Evolutionary conservation across 768 basidiomycete species (phyloP).

Genomic region (Rhodotorula graminis): DNA sequence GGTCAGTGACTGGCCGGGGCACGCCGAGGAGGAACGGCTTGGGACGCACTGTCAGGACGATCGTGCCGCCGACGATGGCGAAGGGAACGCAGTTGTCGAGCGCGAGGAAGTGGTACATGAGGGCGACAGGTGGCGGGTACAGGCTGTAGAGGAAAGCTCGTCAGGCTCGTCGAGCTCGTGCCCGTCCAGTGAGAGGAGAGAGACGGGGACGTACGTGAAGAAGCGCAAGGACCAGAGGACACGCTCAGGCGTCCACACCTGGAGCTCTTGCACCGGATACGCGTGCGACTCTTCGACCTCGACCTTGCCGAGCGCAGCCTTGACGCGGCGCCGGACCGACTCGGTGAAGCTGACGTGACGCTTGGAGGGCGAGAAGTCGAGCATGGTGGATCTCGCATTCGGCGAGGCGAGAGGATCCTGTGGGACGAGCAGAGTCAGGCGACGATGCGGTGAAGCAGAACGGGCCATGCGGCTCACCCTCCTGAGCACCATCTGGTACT

Average conservation of each 20-base stretch:
- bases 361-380: slow-evolving; percentile 25
- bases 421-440: too few species aligned
- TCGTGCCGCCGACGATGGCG: slow-evolving; percentile 7
- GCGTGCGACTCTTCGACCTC: slow-evolving; percentile 5
- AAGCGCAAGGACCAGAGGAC: slow-evolving; percentile 32
- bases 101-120: slow-evolving; percentile 37
- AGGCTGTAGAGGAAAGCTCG: slow-evolving; percentile 5
- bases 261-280: slow-evolving; percentile 35
- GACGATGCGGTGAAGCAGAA: too few species aligned
- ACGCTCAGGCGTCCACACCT: slow-evolving; percentile 39
- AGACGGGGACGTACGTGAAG: slow-evolving; percentile 27
- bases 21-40: too few species aligned
- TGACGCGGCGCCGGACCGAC: slow-evolving; percentile 3
- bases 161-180: background rate
- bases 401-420: slow-evolving; percentile 39
- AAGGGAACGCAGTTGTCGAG: slow-evolving; percentile 31
- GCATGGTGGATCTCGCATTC: slow-evolving; percentile 20
- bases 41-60: slow-evolving; percentile 22
- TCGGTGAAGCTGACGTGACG: background rate
- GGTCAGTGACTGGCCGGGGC: too few species aligned
- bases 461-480: slow-evolving; percentile 27
- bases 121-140: slow-evolving; percentile 39
- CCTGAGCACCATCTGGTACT: slow-evolving; percentile 35
- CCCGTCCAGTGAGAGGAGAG: too few species aligned
- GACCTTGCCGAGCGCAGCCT: background rate